Percentiles rank a stretch among this genome's conserved stretches.
Evolutionary conservation across 2,329 filamentous ascomycete species (phyloP).

Genomic region (Nothopassalora personata): DNA sequence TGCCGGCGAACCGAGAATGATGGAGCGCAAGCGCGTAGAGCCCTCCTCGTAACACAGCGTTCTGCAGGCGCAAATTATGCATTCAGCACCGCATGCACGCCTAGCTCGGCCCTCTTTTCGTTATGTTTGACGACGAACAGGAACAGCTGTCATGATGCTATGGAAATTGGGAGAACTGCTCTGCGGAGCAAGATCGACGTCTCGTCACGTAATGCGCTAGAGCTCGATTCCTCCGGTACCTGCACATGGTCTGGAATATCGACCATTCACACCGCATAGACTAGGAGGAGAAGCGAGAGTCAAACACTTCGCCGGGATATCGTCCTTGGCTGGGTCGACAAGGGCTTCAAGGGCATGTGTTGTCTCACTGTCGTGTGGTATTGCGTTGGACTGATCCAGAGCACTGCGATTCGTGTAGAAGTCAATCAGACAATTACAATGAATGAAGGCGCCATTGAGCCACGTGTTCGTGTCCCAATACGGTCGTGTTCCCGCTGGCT

Average conservation of each 20-base stretch:
- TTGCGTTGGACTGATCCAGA: neutral
- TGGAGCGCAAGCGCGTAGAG: neutral
- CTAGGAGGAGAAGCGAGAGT: constrained; percentile 6
- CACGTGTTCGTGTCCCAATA: constrained; percentile 1
- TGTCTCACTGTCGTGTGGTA: neutral
- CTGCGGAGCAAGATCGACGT: neutral
- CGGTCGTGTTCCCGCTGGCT: neutral
- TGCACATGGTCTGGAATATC: constrained; percentile 3
- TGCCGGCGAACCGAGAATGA: neutral
- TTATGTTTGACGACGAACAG: neutral
- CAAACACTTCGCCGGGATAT: neutral
- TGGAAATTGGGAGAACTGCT: neutral
- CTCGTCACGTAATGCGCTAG: constrained; percentile 1
- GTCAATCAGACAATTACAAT: neutral
- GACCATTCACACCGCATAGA: constrained; percentile 1
- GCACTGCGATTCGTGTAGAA: neutral
- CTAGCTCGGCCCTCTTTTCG: neutral
- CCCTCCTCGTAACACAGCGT: neutral
- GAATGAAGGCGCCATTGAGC: neutral
- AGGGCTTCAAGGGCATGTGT: neutral
- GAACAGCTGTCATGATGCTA: neutral
- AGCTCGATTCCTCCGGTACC: constrained; percentile 1
- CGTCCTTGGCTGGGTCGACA: neutral
- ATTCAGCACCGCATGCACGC: neutral
- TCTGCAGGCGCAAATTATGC: neutral